A percentile compares a stretch with the other conserved stretches of the same genome.
phyloP scores from a whole-genome alignment of 805 yeast genomes.

The Metschnikowia colocasiae region DNA sequence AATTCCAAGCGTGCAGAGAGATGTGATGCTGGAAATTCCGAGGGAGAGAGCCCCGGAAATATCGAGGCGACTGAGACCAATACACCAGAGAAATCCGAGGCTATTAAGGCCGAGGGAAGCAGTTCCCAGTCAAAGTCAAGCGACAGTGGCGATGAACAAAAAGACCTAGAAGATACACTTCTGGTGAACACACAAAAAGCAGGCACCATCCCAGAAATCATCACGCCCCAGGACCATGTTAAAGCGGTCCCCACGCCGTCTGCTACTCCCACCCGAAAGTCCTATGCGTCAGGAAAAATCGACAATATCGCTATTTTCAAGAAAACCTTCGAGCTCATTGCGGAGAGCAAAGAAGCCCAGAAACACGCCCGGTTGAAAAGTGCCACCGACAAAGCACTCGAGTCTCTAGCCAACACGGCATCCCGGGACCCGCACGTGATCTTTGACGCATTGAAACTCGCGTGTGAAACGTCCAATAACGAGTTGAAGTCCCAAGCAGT shows the following conservation, averaged over 20 bases:
- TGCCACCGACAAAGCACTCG: slow-evolving; percentile 40
- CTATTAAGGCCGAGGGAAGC: too few species aligned
- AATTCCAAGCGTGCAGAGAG: too few species aligned
- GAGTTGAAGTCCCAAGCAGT: slow-evolving; percentile 71
- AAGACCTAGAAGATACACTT: neutral
- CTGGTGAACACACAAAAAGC: neutral
- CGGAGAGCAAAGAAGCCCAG: slow-evolving; percentile 58
- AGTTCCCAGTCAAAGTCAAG: too few species aligned
- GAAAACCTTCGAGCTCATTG: slow-evolving; percentile 55
- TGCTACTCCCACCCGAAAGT: neutral
- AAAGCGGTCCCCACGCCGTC: neutral
- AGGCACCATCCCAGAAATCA: neutral
- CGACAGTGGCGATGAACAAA: neutral
- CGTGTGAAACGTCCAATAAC: slow-evolving; percentile 64
- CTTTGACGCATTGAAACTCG: slow-evolving; percentile 72
- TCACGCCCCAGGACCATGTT: neutral
- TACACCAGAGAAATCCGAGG: too few species aligned
- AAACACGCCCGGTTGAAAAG: slow-evolving; percentile 41
- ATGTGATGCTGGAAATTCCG: too few species aligned
- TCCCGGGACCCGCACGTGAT: slow-evolving; percentile 49
- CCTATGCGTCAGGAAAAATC: slow-evolving; percentile 14
- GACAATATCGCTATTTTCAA: slow-evolving; percentile 36
- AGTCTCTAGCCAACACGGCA: slow-evolving; percentile 32
- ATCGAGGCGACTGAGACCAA: too few species aligned
- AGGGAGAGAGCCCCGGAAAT: too few species aligned